These are phyloP conservation scores for Eutrema yunnanense DNA, from an alignment of 345 rosid genomes.

Conservation along the genomic window DNA sequence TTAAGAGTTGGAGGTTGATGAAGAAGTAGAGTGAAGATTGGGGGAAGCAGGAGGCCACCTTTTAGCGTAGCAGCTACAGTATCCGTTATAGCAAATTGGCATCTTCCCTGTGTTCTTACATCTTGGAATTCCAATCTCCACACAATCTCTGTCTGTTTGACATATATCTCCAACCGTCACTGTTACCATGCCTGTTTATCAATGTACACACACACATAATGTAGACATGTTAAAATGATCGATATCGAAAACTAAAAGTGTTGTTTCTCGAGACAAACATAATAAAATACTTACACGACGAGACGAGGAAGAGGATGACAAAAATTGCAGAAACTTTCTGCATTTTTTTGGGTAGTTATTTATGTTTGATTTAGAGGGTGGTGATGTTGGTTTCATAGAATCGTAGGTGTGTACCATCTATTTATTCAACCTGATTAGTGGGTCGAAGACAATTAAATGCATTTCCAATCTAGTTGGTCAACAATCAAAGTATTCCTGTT, in stretches of 20 bases:
- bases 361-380: neutral
- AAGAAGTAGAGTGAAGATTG: neutral
- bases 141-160: constrained; percentile 14
- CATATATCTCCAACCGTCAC: constrained; percentile 16
- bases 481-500: no score
- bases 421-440: no score
- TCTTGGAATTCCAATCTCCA: constrained; percentile 5
- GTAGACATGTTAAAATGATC: neutral
- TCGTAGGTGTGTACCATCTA: no score
- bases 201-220: neutral
- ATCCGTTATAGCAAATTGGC: constrained; percentile 7
- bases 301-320: constrained; percentile 6
- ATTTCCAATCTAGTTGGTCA: no score
- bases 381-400: neutral
- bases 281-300: constrained; percentile 5
- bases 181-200: constrained; percentile 11
- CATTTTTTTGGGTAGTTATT: neutral
- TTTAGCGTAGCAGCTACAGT: neutral
- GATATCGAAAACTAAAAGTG: neutral
- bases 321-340: constrained; percentile 15
- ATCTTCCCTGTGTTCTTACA: constrained; percentile 5
- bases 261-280: neutral
- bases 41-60: neutral
- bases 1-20: neutral
- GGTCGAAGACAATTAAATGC: no score